These are phyloP conservation scores for Trematosphaeria pertusa DNA, from an alignment of 2,329 filamentous ascomycete species.

Conservation along the genomic window DNA sequence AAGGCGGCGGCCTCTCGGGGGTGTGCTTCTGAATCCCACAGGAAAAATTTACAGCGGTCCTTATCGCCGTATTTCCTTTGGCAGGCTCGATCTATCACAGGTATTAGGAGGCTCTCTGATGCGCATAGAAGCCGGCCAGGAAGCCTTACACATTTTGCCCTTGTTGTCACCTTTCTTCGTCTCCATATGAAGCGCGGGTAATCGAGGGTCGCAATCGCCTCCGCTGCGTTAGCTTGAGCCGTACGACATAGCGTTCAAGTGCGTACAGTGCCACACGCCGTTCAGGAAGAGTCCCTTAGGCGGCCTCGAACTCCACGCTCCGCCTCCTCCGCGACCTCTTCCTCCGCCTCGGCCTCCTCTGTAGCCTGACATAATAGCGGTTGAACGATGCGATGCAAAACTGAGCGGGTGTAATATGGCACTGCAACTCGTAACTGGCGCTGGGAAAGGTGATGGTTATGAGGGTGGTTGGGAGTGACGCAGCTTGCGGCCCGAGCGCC, in stretches of 20 bases:
- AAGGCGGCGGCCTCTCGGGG: slow-evolving; percentile 56
- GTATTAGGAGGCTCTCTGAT: slow-evolving; percentile 6
- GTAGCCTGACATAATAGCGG: slow-evolving; percentile 26
- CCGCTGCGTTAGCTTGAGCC: slow-evolving; percentile 14
- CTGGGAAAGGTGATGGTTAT: too few relatives aligned
- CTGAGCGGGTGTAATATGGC: not conserved
- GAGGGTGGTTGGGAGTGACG: too few relatives aligned
- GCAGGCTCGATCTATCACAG: slow-evolving; percentile 60
- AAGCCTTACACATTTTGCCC: slow-evolving; percentile 57
- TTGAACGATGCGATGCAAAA: not conserved
- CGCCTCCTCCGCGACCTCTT: slow-evolving; percentile 4
- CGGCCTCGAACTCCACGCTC: not conserved
- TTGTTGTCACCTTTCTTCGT: slow-evolving; percentile 65
- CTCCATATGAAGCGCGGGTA: slow-evolving; percentile 62
- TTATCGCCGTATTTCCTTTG: slow-evolving; percentile 54
- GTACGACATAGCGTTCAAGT: not conserved
- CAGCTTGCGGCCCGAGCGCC: too few relatives aligned
- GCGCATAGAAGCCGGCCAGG: not conserved
- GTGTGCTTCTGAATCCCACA: slow-evolving; percentile 64
- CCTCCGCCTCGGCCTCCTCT: slow-evolving; percentile 16
- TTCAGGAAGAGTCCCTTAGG: slow-evolving; percentile 29
- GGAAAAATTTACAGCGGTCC: slow-evolving; percentile 62
- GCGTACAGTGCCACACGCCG: slow-evolving; percentile 38
- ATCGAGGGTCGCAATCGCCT: slow-evolving; percentile 63
- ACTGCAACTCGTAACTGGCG: not conserved